Base-by-base conservation (phyloP, 257 asterid species). In the Solanum chiquidenum region DNA sequence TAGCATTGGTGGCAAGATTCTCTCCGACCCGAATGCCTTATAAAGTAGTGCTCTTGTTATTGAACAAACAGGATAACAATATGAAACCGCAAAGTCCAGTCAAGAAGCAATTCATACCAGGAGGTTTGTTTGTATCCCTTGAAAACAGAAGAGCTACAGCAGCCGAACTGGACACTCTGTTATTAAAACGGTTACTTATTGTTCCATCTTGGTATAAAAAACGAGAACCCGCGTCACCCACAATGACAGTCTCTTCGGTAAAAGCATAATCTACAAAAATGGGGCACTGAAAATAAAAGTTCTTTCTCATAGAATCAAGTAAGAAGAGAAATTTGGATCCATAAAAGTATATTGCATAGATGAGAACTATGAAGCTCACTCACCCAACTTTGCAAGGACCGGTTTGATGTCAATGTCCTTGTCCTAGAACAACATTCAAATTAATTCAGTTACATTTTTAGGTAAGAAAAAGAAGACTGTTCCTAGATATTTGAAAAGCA, bases 381-480 rank as follows among this genome's bases (percentile, higher is more conserved):
- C 91, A 96, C 99, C 99, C 91, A 95, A 89, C 90, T 85, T 92
- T 88, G 93, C 93, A 90, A 94, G 97, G 86, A 95, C 89, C 49
- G 93, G 94, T 38, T 89, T 94, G 93, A 93, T 89, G 90, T 94
- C 93, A 74, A 90, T 89, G 86, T 88, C 83, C 80, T 49, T 93
- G 79, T 93, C 98, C 99, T 96, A 89, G 86, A 93, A 77, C 91
- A 91, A 76, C 92, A 94, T 83, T 84, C 71, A 91, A 84, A 84
- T 86, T 88, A 79, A 88, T 88, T 74, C 90, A 91, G 46, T 91
- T 94, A 88, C 87, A 71, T 55, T 69, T 69, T 60, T 37, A 84
- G 49, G 55, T 83, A 38, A 84, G 38, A 69, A 42, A n/a, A 62
- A 64, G 68, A 73, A 34, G 84, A 34, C 27, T 69, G n/a, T 77